Evolutionary conservation across 495 filamentous ascomycete genomes (phyloP), one percentile per base, ranked within the genome.

Genomic region (Xylaria palmicola): DNA sequence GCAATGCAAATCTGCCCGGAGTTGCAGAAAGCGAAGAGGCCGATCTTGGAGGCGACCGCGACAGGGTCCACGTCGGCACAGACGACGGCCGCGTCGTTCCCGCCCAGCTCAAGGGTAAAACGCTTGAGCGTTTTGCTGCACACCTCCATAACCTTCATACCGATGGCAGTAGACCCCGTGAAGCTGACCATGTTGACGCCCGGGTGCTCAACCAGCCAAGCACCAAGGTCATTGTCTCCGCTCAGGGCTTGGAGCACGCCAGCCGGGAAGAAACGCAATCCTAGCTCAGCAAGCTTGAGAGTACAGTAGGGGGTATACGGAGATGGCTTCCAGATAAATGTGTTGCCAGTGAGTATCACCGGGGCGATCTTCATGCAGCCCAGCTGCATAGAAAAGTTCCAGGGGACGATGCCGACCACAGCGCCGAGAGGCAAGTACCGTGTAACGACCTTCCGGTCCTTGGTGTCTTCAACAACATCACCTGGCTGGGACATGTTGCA

Each of bases 41-140:
- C 75, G 8, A 85, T 78, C 60, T 85, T 73, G 0, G 76, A 76
- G 29, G 81, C 83, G 8, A 80, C 68, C n/a, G 76, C 78, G 30
- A 81, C 72, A 44, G 87, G 75, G 59, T 87, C 83, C 20, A 87
- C 84, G 67, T 87, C 84, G 0, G 77, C 73, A 55, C 79, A 82
- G 43, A 88, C 68, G 62, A 87, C 84, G 4, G 76, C 77, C 0
- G 85, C 75, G 62, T 84, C 81, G 60, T 88, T 88, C n/a, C 85
- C 86, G 30, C 85, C 85, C 17, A 75, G 44, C 65, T 88, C 84
- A 6, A 86, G 74, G 0, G 81, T 86, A 1, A 85, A 72, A 13
- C 81, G 74, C 71, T 87, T 87, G 32, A 88, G 62, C 0, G 80
- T 83, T 59, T 76, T 77, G 3, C 82, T 77, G 52, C 70, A 75